Conservation (phyloP, 129 eudicot genomes). For the Centaurea solstitialis region DNA sequence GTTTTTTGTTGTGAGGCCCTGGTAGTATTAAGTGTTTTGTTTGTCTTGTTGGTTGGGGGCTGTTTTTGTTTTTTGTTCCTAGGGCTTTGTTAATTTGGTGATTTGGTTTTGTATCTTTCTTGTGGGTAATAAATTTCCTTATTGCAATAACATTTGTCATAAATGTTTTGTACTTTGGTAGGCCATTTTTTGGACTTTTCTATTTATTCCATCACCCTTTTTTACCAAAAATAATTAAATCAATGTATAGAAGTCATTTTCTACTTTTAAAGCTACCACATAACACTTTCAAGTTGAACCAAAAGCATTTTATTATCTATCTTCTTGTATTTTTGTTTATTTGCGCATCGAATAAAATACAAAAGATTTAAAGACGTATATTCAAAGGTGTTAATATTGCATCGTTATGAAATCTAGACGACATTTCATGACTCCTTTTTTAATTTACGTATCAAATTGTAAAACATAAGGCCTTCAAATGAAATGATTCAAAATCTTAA, state of each 20-base stretch:
- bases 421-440: background rate
- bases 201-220: slow-evolving; percentile 16
- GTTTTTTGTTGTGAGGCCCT: too few relatives aligned
- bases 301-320: background rate
- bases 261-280: slow-evolving; percentile 24
- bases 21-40: too few relatives aligned
- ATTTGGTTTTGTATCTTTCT: too few relatives aligned
- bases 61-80: too few relatives aligned
- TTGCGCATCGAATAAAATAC: background rate
- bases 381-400: background rate
- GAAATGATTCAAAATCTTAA: background rate
- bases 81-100: too few relatives aligned
- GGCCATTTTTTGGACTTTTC: slow-evolving; percentile 11
- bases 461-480: background rate
- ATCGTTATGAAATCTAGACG: background rate
- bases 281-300: background rate
- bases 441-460: background rate
- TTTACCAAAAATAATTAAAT: slow-evolving; percentile 10
- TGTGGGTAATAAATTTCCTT: too few relatives aligned
- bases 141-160: background rate
- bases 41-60: too few relatives aligned
- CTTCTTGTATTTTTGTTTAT: background rate
- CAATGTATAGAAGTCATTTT: slow-evolving; percentile 17
- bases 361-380: background rate
- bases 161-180: slow-evolving; percentile 20